These are phyloP conservation scores for Didymella keratinophila DNA, from an alignment of 2,329 filamentous ascomycete genomes.

Conservation along the genomic window DNA sequence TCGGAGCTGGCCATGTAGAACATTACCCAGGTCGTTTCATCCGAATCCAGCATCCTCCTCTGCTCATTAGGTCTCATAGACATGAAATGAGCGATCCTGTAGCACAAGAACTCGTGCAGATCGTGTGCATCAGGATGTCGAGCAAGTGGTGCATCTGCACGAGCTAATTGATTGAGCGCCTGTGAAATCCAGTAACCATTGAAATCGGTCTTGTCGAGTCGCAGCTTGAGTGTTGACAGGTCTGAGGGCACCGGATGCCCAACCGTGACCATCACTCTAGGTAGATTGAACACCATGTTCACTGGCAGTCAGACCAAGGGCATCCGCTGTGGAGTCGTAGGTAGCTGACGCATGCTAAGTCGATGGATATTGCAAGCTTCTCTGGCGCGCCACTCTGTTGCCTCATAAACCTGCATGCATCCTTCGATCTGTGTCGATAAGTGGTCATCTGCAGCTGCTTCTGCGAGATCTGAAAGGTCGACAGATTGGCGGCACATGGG, in stretches of 20 bases:
- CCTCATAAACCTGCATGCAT: not conserved
- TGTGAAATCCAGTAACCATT: not conserved
- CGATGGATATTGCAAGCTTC: not conserved
- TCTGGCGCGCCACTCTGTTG: not conserved
- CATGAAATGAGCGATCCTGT: not conserved
- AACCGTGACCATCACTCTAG: not conserved
- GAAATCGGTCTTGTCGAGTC: not conserved
- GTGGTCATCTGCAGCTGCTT: not conserved
- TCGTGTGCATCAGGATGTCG: not conserved
- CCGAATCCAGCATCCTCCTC: not conserved
- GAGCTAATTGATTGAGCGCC: not conserved
- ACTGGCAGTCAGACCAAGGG: not conserved
- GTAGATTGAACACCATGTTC: not conserved
- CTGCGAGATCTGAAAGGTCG: not conserved
- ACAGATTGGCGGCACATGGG: not conserved
- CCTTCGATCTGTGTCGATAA: not conserved
- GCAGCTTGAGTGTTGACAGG: not conserved
- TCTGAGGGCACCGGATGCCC: not conserved
- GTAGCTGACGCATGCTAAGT: not conserved
- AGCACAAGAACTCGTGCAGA: not conserved
- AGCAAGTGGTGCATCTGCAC: not conserved
- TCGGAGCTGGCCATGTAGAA: not conserved
- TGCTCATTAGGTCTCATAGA: not conserved
- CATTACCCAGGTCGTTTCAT: not conserved
- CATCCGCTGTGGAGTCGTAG: not conserved